Base-by-base conservation (phyloP, 192 early-diverging fungal genomes). In the Backusella sp. region DNA sequence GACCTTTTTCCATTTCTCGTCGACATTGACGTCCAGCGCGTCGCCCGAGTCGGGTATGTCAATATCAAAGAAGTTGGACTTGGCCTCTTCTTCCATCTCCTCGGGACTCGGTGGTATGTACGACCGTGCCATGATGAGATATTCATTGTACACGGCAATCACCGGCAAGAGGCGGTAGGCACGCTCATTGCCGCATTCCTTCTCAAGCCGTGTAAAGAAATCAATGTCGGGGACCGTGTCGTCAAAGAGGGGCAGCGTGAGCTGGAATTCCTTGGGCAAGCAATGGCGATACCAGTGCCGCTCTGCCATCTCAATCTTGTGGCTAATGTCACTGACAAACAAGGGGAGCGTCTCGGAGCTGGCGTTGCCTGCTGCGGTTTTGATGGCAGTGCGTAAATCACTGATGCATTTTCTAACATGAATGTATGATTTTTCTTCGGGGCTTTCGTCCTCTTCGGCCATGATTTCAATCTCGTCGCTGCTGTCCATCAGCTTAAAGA, bases 281-380 rank as follows among this genome's bases (percentile, higher is more conserved):
- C 32, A 36, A n/a, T 69, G 42, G 0, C 67, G 17, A 35, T 75
- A 75, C 74, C 74, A 75, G 52, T 75, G 66, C 2, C 74, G 44
- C 32, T 68, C 52, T 11, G 68, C 36, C 68, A 69, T 69, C n/a
- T 69, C 68, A 23, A 69, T 14, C 9, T 69, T 35, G 37, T 69
- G 68, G 11, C 68, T 21, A n/a, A 69, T 23, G 4, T 69, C 35
- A 69, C 35, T 11, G 12, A 69, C n/a, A 23, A 41, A 69, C 1
- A 23, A 23, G 0, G 34, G 17, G 11, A 69, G 19, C 12, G 34
- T 37, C 6, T 41, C 9, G 0, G 68, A 35, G 1, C n/a, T 37
- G 21, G 37, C 36, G 9, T 36, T 5, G 21, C 19, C 0, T 12
- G 35, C 35, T 9, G 35, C 35, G 17, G 35, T 35, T 28, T 23